These are phyloP conservation scores for Chaetomium sp. DNA, from an alignment of 2,329 filamentous ascomycete species.

Conservation along the genomic window DNA sequence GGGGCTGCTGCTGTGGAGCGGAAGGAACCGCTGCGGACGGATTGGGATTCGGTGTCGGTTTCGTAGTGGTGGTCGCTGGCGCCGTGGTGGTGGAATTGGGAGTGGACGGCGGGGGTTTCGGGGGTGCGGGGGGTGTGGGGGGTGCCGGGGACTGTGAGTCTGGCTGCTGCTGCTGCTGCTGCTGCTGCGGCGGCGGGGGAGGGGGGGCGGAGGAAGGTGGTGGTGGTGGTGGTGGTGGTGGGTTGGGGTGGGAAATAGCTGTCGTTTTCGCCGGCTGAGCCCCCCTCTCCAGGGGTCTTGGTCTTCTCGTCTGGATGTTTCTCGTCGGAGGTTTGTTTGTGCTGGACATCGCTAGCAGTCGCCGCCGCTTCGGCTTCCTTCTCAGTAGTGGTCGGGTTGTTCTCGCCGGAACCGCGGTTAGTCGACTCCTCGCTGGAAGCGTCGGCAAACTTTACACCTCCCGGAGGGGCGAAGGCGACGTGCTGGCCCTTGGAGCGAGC, in stretches of 20 bases:
- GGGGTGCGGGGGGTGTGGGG: neutral
- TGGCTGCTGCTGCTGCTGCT: no score
- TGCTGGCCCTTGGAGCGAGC: constrained; percentile 16
- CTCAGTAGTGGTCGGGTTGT: neutral
- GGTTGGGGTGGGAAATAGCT: no score
- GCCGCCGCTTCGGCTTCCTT: neutral
- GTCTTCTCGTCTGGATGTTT: no score
- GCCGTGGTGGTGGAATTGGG: no score
- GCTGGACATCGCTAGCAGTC: no score
- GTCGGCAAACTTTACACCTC: constrained; percentile 8
- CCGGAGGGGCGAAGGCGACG: constrained; percentile 29
- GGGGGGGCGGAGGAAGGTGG: no score
- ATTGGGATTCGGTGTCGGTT: constrained; percentile 39
- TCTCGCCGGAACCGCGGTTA: neutral
- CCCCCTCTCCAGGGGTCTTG: no score
- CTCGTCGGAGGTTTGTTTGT: no score
- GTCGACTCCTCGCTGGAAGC: constrained; percentile 1
- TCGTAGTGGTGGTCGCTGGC: constrained; percentile 13
- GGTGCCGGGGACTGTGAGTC: neutral
- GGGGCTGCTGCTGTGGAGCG: constrained; percentile 11
- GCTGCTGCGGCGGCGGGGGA: no score
- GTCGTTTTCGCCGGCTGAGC: no score
- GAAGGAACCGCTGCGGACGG: constrained; percentile 27
- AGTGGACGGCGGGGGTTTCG: constrained; percentile 6
- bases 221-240: no score